A percentile compares a stretch with the other conserved stretches of the same genome.
Evolutionary conservation across 768 basidiomycete species (phyloP).

Genomic region (Mycena olivaceomarginata): DNA sequence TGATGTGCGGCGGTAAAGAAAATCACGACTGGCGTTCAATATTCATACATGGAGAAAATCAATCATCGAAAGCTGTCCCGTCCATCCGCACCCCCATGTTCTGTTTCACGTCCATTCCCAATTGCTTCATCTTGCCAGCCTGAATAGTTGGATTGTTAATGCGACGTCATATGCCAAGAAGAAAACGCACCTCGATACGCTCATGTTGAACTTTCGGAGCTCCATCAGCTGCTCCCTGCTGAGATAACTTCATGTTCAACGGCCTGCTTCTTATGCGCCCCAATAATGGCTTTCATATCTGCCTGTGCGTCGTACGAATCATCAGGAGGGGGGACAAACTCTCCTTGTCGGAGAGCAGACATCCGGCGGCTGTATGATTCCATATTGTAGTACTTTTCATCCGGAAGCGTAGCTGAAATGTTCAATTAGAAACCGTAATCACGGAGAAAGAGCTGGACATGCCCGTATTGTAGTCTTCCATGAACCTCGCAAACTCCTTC

Average conservation of each 20-base stretch:
- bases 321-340: slow-evolving; percentile 82
- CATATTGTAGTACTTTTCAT: slow-evolving; percentile 97
- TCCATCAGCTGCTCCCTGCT: slow-evolving; percentile 88
- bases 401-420: slow-evolving; percentile 87
- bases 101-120: slow-evolving; percentile 93
- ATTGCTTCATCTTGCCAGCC: slow-evolving; percentile 88
- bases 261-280: slow-evolving; percentile 80
- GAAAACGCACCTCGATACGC: slow-evolving; percentile 79
- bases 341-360: slow-evolving; percentile 89
- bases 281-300: slow-evolving; percentile 87
- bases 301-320: slow-evolving; percentile 89
- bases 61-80: slow-evolving; percentile 74
- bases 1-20: too few species aligned
- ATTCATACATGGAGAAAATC: slow-evolving; percentile 1
- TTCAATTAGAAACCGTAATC: neutral
- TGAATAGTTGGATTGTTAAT: neutral
- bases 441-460: slow-evolving; percentile 39
- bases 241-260: slow-evolving; percentile 86
- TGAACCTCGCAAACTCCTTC: slow-evolving; percentile 89
- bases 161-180: neutral
- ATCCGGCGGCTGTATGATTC: slow-evolving; percentile 90
- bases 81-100: slow-evolving; percentile 94
- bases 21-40: neutral
- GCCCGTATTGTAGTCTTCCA: slow-evolving; percentile 92
- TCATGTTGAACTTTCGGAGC: slow-evolving; percentile 91